Conservation (phyloP, 768 basidiomycete genomes). For the Mycena maculata region DNA sequence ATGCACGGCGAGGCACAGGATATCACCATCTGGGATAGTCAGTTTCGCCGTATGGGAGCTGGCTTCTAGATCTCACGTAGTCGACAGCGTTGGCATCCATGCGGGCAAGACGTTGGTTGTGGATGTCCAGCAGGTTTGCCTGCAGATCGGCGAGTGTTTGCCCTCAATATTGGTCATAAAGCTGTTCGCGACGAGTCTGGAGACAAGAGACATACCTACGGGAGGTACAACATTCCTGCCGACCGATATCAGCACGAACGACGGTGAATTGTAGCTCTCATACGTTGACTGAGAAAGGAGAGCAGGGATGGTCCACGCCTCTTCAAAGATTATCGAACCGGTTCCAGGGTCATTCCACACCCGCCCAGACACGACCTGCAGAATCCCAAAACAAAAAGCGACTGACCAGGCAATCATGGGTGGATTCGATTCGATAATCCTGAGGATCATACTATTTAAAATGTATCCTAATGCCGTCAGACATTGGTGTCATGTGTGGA, state of each 20-base stretch:
- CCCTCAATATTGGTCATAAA: constrained; percentile 31
- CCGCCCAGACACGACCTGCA: constrained; percentile 19
- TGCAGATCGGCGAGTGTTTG: constrained; percentile 45
- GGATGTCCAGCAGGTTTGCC: constrained; percentile 52
- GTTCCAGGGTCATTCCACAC: constrained; percentile 48
- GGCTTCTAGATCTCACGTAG: constrained; percentile 41
- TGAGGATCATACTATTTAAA: no score
- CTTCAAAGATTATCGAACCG: constrained; percentile 53
- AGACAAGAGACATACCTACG: constrained; percentile 4
- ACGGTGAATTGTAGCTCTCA: not conserved
- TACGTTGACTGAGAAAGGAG: constrained; percentile 44
- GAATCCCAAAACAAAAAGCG: not conserved
- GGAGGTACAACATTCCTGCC: constrained; percentile 23
- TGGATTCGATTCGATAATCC: not conserved
- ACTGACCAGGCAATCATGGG: constrained; percentile 8
- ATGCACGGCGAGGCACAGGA: constrained; percentile 53
- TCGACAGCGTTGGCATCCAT: constrained; percentile 54
- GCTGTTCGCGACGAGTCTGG: no score
- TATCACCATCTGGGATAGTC: constrained; percentile 49
- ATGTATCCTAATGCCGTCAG: no score
- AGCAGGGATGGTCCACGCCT: constrained; percentile 53
- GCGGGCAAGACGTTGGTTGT: constrained; percentile 48
- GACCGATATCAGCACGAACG: not conserved
- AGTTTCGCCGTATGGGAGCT: not conserved
- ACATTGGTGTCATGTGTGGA: no score